phyloP scores from a whole-genome alignment of 208 protist genomes.

The Acanthamoeba triangularis region DNA sequence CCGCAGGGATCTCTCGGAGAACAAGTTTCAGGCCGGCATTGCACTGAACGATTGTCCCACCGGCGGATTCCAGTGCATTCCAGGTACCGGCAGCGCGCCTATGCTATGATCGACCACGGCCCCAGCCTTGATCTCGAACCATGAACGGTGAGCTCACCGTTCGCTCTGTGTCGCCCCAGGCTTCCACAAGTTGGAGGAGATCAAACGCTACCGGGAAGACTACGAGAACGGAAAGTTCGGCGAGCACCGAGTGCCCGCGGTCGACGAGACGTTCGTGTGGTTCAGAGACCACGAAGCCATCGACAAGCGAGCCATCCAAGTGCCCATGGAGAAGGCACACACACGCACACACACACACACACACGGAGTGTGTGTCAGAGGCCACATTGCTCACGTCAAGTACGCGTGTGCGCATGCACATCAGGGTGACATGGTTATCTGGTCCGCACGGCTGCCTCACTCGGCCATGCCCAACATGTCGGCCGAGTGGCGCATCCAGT shows the following conservation, averaged over 20 bases:
- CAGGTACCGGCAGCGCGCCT: background rate
- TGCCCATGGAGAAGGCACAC: constrained; percentile 51
- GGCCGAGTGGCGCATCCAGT: constrained; percentile 64
- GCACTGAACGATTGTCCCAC: constrained; percentile 21
- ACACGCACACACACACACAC: background rate
- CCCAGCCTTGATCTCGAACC: no score
- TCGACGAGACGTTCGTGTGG: constrained; percentile 37
- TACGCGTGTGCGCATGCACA: background rate
- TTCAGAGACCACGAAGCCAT: constrained; percentile 44
- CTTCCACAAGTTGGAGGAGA: constrained; percentile 33
- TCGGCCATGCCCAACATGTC: constrained; percentile 24
- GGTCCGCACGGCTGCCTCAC: constrained; percentile 2
- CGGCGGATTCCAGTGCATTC: constrained; percentile 65
- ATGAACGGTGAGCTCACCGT: no score
- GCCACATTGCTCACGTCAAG: background rate
- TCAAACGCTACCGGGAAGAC: background rate
- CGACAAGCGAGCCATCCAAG: constrained; percentile 3
- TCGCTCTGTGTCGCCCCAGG: background rate
- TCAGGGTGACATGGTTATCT: constrained; percentile 26
- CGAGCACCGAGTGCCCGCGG: background rate
- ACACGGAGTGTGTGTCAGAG: no score
- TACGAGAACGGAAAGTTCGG: constrained; percentile 33
- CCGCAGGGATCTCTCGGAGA: constrained; percentile 33
- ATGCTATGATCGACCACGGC: background rate
- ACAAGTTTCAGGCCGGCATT: constrained; percentile 47